phyloP scores from a whole-genome alignment of 495 filamentous ascomycete species.

The Penicillium pancosmium region DNA sequence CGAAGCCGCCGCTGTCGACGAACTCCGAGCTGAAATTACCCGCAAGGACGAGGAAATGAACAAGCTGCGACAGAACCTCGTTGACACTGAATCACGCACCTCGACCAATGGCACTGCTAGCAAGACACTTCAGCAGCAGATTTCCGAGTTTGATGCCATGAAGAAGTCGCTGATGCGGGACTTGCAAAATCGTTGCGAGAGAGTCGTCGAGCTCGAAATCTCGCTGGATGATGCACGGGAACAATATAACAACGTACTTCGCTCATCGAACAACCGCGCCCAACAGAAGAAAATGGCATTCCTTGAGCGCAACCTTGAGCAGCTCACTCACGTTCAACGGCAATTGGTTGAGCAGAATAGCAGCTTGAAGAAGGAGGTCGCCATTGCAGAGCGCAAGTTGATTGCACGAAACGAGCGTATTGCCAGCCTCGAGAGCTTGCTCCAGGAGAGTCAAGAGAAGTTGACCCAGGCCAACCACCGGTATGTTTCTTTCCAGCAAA shows the following conservation, averaged over 20 bases:
- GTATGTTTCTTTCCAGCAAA: slow-evolving; percentile 53
- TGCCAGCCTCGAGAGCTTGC: slow-evolving; percentile 82
- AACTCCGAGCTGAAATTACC: slow-evolving; percentile 70
- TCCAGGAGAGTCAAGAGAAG: slow-evolving; percentile 98
- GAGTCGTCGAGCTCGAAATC: slow-evolving; percentile 97
- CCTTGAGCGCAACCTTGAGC: slow-evolving; percentile 96
- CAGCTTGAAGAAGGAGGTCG: slow-evolving; percentile 96
- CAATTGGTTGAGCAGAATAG: slow-evolving; percentile 98
- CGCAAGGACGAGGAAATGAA: slow-evolving; percentile 76
- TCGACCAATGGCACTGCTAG: slow-evolving; percentile 69
- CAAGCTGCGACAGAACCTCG: slow-evolving; percentile 70
- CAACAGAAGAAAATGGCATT: slow-evolving; percentile 99
- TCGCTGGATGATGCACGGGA: slow-evolving; percentile 94
- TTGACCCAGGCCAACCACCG: slow-evolving; percentile 92
- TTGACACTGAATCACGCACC: slow-evolving; percentile 70
- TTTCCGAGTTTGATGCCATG: slow-evolving; percentile 98
- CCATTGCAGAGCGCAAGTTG: slow-evolving; percentile 95
- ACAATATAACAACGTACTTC: slow-evolving; percentile 97
- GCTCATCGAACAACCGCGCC: slow-evolving; percentile 92
- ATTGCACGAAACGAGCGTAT: slow-evolving; percentile 97
- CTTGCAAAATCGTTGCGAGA: slow-evolving; percentile 95
- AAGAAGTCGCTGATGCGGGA: slow-evolving; percentile 99
- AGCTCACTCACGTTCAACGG: slow-evolving; percentile 93
- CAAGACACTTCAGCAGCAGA: slow-evolving; percentile 96
- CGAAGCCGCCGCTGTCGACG: slow-evolving; percentile 67